Percentiles rank a stretch among this genome's conserved stretches.
These are phyloP conservation scores for Nicotiana tabacum DNA, from an alignment of 257 asterid genomes.

Conservation along the genomic window DNA sequence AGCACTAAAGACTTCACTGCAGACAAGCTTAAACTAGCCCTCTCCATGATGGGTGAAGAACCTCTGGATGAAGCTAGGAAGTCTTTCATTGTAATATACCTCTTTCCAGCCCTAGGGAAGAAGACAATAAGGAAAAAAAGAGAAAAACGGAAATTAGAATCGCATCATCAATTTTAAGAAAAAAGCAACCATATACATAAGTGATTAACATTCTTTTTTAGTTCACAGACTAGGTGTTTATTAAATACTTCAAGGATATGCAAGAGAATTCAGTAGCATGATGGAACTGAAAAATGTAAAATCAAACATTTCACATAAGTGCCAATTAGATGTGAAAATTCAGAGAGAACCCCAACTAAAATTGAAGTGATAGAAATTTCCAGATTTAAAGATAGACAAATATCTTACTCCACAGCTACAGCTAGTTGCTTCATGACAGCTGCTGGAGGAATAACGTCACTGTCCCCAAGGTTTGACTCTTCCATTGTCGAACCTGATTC, in stretches of 20 bases:
- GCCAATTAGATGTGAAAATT: neutral
- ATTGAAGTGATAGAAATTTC: neutral
- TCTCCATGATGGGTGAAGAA: conserved; percentile 92
- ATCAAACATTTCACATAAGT: neutral
- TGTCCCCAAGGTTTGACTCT: conserved; percentile 38
- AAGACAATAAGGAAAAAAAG: neutral
- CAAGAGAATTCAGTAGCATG: neutral
- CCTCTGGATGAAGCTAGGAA: conserved; percentile 70
- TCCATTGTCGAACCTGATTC: conserved; percentile 37
- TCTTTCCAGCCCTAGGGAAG: conserved; percentile 35
- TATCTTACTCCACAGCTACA: conserved; percentile 80
- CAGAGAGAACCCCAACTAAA: neutral
- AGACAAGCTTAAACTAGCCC: conserved; percentile 84
- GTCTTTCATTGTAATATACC: conserved; percentile 72
- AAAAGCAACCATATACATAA: neutral
- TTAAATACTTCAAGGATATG: neutral
- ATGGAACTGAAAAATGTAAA: neutral
- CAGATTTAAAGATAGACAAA: neutral
- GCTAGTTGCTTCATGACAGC: conserved; percentile 79
- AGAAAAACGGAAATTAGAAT: neutral
- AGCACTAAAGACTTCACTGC: conserved; percentile 86
- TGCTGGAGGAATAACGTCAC: conserved; percentile 63
- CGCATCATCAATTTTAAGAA: neutral
- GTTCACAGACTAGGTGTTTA: neutral
- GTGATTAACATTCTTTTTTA: conserved; percentile 2